Base-by-base conservation (phyloP, 768 basidiomycete genomes). In the Phanerochaete carnosa region DNA sequence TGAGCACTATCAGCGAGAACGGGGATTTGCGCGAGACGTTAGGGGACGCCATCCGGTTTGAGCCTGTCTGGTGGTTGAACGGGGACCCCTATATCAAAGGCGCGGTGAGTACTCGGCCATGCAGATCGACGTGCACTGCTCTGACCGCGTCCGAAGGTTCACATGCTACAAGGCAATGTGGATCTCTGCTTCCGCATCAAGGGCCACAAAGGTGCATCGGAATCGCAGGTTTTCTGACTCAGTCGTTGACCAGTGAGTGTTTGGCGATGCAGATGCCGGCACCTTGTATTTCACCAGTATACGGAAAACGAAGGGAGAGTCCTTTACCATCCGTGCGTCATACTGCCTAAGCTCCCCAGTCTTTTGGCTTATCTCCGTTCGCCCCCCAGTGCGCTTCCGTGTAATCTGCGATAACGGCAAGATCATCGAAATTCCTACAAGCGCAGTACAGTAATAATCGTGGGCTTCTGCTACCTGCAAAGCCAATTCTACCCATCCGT, bases 271-370 rank as follows among this genome's bases (percentile, higher is more conserved):
- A 91, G 90, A 83, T 23, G 78, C 84, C 22, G 91, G 91, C 6
- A 93, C 89, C 19, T 71, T 92, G 1, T 92, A 93, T 68, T 93
- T 92, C 70, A 92, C 90, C 2, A 92, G 89, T 70, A 87, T 93
- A 58, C 81, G 91, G 45, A 87, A 84, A 74, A 83, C 80, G 16
- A 92, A 91, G 68, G 90, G 89, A 9, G 74, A 81, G 43, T 82
- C 81, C 1, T 92, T 89, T 70, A 84, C 81, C 33, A 85, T 87
- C 3, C 68, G 89, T 93, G 71, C 62, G 87, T 81, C 16, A 13
- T n/a, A 3, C 39, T 43, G 23, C 13, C 13, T 13, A 23, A 47
- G 37, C 2, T 55, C 29, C 16, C 22, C 59, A 63, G 47, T 62
- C 55, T 12, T 63, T 56, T n/a, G 58, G 58, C 28, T 60, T 58